Conservation (phyloP, 768 basidiomycete species). For the Pulveroboletus ravenelii region DNA sequence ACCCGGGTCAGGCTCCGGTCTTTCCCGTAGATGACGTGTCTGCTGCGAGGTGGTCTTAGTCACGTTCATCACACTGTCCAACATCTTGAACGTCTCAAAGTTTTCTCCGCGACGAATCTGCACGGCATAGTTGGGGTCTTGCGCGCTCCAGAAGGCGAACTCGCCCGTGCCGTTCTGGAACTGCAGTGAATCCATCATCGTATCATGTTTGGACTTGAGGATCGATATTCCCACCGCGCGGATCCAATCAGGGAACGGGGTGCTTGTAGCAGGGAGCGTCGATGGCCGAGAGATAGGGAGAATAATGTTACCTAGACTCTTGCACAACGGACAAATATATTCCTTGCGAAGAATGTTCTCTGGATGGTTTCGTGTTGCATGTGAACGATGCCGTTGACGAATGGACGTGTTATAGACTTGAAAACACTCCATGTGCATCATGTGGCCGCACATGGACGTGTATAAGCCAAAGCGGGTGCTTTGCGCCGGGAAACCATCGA, state of each 20-base stretch:
- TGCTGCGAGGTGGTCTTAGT: slow-evolving; percentile 80
- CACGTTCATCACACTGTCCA: slow-evolving; percentile 80
- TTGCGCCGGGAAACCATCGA: slow-evolving; percentile 68
- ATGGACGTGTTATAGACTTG: slow-evolving; percentile 84
- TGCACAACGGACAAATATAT: slow-evolving; percentile 95
- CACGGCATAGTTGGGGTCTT: slow-evolving; percentile 64
- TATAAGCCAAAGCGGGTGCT: slow-evolving; percentile 83
- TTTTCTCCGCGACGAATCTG: slow-evolving; percentile 52
- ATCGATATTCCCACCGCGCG: slow-evolving; percentile 85
- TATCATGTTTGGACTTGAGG: slow-evolving; percentile 76
- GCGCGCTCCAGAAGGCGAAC: slow-evolving; percentile 84
- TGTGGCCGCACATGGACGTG: slow-evolving; percentile 86
- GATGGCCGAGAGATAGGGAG: slow-evolving; percentile 68
- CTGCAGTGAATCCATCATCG: slow-evolving; percentile 65
- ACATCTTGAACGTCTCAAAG: slow-evolving; percentile 68
- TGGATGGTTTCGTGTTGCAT: slow-evolving; percentile 89
- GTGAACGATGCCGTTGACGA: slow-evolving; percentile 79
- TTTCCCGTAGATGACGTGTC: slow-evolving; percentile 74
- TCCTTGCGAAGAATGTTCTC: slow-evolving; percentile 92
- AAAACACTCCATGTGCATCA: slow-evolving; percentile 97
- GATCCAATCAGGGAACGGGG: slow-evolving; percentile 85
- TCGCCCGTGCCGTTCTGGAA: slow-evolving; percentile 80
- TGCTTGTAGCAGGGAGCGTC: slow-evolving; percentile 39
- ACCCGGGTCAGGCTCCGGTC: slow-evolving; percentile 62
- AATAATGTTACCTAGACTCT: slow-evolving; percentile 91